Evolutionary conservation across 768 basidiomycete species (phyloP), one percentile per base, ranked within the genome.

Genomic region (Tulasnella sp.): DNA sequence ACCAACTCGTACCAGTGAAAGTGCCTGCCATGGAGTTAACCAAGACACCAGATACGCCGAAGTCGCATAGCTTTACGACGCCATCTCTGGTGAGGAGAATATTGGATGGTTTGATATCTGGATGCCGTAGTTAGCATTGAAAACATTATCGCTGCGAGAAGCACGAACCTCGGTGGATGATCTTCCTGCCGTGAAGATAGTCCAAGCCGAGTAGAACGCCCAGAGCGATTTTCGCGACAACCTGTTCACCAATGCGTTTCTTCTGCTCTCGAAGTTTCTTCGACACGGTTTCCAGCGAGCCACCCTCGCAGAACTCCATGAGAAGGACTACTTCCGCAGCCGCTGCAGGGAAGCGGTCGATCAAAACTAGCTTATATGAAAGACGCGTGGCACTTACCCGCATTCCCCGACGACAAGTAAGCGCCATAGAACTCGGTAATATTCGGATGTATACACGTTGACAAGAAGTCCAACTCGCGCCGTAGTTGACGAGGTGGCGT

Each of bases 1-100:
- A 99, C 79, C 93, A 92, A 82, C 95, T 95, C 64, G 97, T 99
- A 8, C 97, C 97, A 0, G 97, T 99, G 81, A 98, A 99, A 0
- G 97, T 99, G 74, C 93, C 93, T 19, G 97, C 97, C 78, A 93
- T 83, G 71, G 93, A 94, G 81, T 92, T 90, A 80, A 98, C 90
- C 31, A 99, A 87, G 83, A 97, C 94, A 54, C 97, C 97, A 36
- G 97, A 98, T 25, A 99, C 97, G 39, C 97, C 97, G 81, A 99
- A 99, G 84, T 99, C 97, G 82, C 89, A 91, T 3, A 99, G 87
- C 83, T 96, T 97, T 81, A 99, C 91, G 68, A 94, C 84, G 38
- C 97, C 97, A 81, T 94, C 91, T 68, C 89, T 88, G 45, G 95
- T 94, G 77, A 99, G 86, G 67, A 99, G 89, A 74, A 99, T 89